Evolutionary conservation across 78 protist species (phyloP).

Genomic region (Ministeria vibrans): DNA sequence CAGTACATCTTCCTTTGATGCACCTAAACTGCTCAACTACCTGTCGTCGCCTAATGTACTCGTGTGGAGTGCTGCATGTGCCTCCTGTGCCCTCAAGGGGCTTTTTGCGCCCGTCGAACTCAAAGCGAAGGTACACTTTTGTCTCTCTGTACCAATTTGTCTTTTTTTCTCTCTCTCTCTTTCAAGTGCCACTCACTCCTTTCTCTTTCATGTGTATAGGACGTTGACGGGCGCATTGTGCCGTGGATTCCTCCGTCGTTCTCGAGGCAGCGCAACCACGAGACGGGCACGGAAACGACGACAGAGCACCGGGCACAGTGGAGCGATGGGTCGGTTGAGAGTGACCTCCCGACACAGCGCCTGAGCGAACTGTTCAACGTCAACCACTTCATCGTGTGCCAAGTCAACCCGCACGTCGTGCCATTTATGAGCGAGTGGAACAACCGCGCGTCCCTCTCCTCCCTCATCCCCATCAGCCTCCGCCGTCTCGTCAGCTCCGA

Average conservation of each 20-base stretch:
- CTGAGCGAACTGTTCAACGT: constrained; percentile 73
- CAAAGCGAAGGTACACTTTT: constrained; percentile 19
- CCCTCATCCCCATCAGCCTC: neutral
- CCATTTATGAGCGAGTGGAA: constrained; percentile 23
- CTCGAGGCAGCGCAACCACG: neutral
- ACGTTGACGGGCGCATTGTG: neutral
- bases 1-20: neutral
- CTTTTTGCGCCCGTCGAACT: constrained; percentile 49
- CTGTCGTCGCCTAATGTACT: constrained; percentile 42
- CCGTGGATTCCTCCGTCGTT: neutral
- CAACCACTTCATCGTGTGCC: constrained; percentile 65
- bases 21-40: constrained; percentile 67
- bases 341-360: constrained; percentile 70
- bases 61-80: constrained; percentile 61
- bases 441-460: neutral
- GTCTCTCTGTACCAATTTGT: neutral
- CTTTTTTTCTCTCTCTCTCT: neutral
- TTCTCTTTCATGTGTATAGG: neutral
- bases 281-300: constrained; percentile 3
- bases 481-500: neutral
- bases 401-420: constrained; percentile 52
- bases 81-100: constrained; percentile 43
- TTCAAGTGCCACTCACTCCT: neutral
- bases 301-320: constrained; percentile 36
- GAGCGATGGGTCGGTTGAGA: constrained; percentile 51